phyloP scores from a whole-genome alignment of 257 asterid genomes.

The Solanum sejunctum region DNA sequence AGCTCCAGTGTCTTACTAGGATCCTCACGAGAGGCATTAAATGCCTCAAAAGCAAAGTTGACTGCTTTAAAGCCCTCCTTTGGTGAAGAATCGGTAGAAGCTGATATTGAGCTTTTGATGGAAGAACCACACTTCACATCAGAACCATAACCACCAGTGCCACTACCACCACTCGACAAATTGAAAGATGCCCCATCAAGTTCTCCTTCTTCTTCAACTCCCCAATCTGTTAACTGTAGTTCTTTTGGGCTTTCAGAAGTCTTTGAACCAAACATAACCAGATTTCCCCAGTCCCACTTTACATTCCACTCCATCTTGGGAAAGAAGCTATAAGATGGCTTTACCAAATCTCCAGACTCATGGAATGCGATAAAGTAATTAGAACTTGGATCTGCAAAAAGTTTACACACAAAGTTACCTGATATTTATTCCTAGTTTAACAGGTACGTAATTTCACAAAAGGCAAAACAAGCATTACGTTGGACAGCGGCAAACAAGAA shows the following conservation, averaged over 20 bases:
- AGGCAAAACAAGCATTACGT: not conserved
- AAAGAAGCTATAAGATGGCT: constrained; percentile 12
- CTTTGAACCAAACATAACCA: constrained; percentile 39
- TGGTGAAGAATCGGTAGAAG: constrained; percentile 57
- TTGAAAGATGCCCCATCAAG: constrained; percentile 53
- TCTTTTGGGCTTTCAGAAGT: constrained; percentile 42
- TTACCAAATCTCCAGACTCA: constrained; percentile 15
- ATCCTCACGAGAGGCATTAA: constrained; percentile 19
- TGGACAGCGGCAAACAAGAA: not conserved
- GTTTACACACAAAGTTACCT: not conserved
- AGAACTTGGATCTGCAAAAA: constrained; percentile 14
- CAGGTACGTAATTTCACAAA: not conserved
- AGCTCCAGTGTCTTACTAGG: constrained; percentile 3
- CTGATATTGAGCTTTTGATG: constrained; percentile 70
- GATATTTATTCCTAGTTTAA: not conserved
- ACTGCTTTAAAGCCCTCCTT: constrained; percentile 29
- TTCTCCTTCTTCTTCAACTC: constrained; percentile 50
- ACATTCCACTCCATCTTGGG: constrained; percentile 65
- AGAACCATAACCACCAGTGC: constrained; percentile 48
- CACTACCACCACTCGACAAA: constrained; percentile 37
- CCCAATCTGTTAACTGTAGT: constrained; percentile 65
- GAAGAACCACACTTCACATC: constrained; percentile 63
- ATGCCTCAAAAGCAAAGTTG: constrained; percentile 29
- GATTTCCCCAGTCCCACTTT: constrained; percentile 70
- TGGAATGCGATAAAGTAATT: constrained; percentile 16